Evolutionary conservation across 306 rosid genomes (phyloP), one percentile per base, ranked within the genome.

Genomic region (Comarum palustre): DNA sequence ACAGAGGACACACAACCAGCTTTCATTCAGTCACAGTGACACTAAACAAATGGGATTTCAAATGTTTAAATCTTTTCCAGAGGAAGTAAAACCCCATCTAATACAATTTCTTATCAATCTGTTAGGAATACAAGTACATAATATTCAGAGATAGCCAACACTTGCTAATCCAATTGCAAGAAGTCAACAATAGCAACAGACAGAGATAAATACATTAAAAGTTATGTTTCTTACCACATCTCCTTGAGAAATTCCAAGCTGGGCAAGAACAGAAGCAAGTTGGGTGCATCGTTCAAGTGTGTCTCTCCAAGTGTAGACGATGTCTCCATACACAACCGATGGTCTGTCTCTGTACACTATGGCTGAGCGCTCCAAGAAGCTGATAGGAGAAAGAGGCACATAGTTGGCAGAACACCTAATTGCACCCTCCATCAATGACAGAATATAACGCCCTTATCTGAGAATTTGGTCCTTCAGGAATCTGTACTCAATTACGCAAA

Each of bases 351-450:
- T 24, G 77, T 90, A 93, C 43, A 90, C 96, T 0, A 82, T 42
- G 24, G 97, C 90, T 7, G 97, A 85, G 24, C 97, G 93, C 65
- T 90, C 88, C 89, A 93, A 85, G 82, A 93, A 93, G 86, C 45
- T 83, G 88, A 93, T 87, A 0, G 96, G 98, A 67, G 88, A 79
- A 13, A 93, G 89, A 48, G 96, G 88, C 3, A 84, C 89, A 57
- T 82, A 81, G 80, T 90, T 93, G 0, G 92, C 93, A 0, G 83
- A 73, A 77, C 97, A 90, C 25, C 70, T 76, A 10, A 85, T 52
- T 14, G 50, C 41, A 45, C 98, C 93, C 63, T 90, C 97, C 98
- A 89, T 90, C 24, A 17, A 4, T 27, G 1, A 19, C 58, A 7
- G n/a, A n/a, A 19, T 51, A 51, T n/a, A 51, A 52, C 24, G 59